A percentile compares a stretch with the other conserved stretches of the same genome.
phyloP scores from a whole-genome alignment of 1,284 basidiomycete genomes.

The Stereum hirsutum region DNA sequence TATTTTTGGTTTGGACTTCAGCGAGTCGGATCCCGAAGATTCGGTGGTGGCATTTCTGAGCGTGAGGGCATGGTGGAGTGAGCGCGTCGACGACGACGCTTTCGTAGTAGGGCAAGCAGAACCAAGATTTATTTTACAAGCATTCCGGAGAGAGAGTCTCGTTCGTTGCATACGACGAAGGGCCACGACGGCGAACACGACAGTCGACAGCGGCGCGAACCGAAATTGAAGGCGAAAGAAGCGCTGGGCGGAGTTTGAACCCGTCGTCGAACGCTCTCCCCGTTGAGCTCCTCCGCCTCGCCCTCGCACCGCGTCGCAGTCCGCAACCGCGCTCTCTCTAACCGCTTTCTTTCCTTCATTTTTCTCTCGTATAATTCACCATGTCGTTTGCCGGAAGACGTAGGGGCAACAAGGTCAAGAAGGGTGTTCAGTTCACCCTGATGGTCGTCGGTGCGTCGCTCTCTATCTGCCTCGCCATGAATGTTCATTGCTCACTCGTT shows the following conservation, averaged over 20 bases:
- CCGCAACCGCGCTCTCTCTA: conserved; percentile 11
- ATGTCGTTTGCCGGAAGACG: conserved; percentile 83
- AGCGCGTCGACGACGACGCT: too few relatives aligned
- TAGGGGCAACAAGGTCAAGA: conserved; percentile 92
- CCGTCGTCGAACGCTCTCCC: conserved; percentile 11
- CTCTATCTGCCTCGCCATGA: conserved; percentile 1
- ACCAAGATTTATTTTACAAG: background rate
- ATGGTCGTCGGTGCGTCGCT: conserved; percentile 82
- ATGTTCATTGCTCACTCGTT: conserved; percentile 5
- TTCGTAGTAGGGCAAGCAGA: background rate
- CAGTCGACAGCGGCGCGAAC: background rate
- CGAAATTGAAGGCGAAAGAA: conserved; percentile 2
- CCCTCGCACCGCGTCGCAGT: conserved; percentile 15
- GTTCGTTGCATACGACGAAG: background rate
- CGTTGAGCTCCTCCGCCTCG: conserved; percentile 15
- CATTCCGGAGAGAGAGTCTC: background rate
- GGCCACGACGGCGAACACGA: background rate
- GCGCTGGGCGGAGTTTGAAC: conserved; percentile 20
- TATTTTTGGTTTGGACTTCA: conserved; percentile 17
- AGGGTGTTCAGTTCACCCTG: conserved; percentile 92
- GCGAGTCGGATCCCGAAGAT: too few relatives aligned
- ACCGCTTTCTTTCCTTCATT: conserved; percentile 9
- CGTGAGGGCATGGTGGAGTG: too few relatives aligned
- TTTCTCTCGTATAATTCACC: too few relatives aligned
- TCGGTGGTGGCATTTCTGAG: too few relatives aligned